Conservation (phyloP, 78 protist species). For the Pigoraptor vietnamica region DNA sequence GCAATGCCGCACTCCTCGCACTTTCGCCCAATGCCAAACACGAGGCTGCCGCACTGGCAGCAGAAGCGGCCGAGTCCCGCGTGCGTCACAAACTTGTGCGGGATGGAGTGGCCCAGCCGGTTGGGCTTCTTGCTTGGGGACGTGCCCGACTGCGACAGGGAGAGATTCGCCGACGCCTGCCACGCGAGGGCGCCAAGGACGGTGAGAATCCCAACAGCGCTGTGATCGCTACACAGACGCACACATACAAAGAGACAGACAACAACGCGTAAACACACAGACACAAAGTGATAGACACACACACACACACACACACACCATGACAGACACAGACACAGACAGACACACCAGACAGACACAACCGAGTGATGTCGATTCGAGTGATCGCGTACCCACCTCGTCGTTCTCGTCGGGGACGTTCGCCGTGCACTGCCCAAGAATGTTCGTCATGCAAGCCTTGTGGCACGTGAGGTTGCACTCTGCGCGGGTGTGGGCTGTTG, state of each 20-base stretch:
- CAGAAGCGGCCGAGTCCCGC: not conserved
- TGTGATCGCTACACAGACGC: no score
- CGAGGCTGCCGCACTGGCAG: conserved; percentile 8
- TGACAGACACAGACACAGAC: no score
- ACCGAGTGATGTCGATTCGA: not conserved
- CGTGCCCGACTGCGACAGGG: not conserved
- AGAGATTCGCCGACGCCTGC: no score
- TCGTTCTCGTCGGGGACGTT: not conserved
- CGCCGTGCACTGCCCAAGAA: not conserved
- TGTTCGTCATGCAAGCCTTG: not conserved
- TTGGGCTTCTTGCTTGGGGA: not conserved
- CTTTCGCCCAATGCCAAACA: not conserved
- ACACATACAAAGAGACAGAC: no score
- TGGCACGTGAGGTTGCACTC: not conserved
- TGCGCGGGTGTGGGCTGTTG: not conserved
- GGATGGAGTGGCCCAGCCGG: conserved; percentile 13
- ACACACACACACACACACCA: no score
- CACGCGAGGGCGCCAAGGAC: no score
- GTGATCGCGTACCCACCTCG: no score
- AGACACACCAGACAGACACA: no score
- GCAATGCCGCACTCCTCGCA: conserved; percentile 15
- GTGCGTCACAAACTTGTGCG: not conserved
- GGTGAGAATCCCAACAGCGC: no score
- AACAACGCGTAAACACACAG: no score
- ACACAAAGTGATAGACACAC: no score